Base-by-base conservation (phyloP, 371 early-diverging fungal genomes). In the Mortierella polycephala region DNA sequence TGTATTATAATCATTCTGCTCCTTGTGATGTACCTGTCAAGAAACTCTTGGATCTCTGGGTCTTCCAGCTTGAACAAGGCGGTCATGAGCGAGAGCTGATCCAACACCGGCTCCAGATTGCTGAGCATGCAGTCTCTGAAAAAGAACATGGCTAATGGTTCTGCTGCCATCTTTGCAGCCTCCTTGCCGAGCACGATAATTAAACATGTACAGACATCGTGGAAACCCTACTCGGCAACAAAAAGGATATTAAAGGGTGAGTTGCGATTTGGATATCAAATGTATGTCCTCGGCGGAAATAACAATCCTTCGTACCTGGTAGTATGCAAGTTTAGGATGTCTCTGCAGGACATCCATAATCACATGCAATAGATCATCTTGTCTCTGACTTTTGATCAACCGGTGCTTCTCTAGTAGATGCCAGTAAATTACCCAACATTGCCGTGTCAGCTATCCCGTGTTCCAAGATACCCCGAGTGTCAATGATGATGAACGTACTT, bases 41-140 rank as follows among this genome's bases (percentile, higher is more conserved):
- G 76, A 54, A 88, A 86, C 4, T 76, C 76, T 50, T 82, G 74
- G 18, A 92, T 59, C 58, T 82, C 82, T 4, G 79, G 71, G 64
- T 90, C 90, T 66, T 86, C 85, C 12, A 79, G 62, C 46, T 73
- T 70, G 40, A 93, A 64, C 7, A 94, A 44, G 0, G 86, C 84
- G 50, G 86, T 79, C 56, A 93, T 62, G 16, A 89, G 81, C 0
- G 84, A 82, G 12, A 91, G 69, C 45, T 92, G 87, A 18, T 81
- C 73, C 68, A 91, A 71, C 14, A 90, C 81, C 9, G 89, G 87
- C 2, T 89, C 89, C 58, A 93, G 67, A 2, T 82, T 82, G 6
- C 77, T 70, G 40, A 85, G 82, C 91, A 92, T 91, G 58, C 85
- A 89, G 75, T 93, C 94, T 79, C 93, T 86, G 58, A 92, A 77